These are phyloP conservation scores for Poa pratensis DNA, from an alignment of 176 grass and related monocot genomes.

Conservation along the genomic window DNA sequence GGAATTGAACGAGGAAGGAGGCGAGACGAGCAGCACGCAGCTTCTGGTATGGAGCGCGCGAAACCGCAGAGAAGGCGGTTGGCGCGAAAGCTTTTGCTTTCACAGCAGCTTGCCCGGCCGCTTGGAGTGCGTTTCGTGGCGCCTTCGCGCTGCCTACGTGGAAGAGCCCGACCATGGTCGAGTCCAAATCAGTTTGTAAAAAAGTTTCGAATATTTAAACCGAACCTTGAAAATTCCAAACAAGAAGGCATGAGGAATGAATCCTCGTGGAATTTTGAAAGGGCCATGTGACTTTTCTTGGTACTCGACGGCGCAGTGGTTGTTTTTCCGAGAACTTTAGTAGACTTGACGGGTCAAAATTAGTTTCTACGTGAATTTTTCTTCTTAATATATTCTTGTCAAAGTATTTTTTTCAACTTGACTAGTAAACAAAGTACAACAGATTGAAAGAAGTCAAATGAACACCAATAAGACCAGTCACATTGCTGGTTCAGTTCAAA, in stretches of 20 bases:
- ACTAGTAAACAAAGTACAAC: too few relatives aligned
- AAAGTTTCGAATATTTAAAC: constrained; percentile 22
- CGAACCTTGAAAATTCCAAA: background rate
- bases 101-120: background rate
- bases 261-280: constrained; percentile 8
- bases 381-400: too few relatives aligned
- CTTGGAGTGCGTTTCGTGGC: constrained; percentile 56
- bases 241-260: background rate
- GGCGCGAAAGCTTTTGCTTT: constrained; percentile 8
- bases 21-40: constrained; percentile 46
- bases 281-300: background rate
- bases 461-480: too few relatives aligned
- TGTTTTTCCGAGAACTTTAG: background rate
- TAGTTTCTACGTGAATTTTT: background rate
- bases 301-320: background rate
- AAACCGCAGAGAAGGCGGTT: constrained; percentile 53
- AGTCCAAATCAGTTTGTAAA: background rate
- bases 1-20: constrained; percentile 28
- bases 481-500: too few relatives aligned
- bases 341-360: constrained; percentile 34
- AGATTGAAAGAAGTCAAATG: too few relatives aligned
- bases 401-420: too few relatives aligned
- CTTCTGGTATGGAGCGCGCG: constrained; percentile 45
- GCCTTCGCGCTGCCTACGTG: constrained; percentile 50
- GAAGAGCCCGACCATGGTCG: background rate